These are phyloP conservation scores for Theileria parva DNA, from an alignment of 169 alveolate species.

Conservation along the genomic window DNA sequence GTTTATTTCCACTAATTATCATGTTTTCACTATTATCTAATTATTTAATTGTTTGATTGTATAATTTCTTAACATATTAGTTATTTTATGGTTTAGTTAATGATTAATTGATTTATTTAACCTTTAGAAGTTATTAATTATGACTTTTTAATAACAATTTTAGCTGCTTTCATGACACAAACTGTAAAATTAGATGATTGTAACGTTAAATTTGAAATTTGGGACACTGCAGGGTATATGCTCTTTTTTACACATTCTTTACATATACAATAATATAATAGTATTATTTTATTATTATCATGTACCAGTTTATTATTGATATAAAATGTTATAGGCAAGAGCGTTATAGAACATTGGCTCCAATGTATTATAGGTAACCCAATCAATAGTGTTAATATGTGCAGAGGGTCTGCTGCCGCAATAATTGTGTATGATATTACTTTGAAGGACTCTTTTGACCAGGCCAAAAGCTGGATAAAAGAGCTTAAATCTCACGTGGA, in stretches of 20 bases:
- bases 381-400: not conserved
- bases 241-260: not conserved
- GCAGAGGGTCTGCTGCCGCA: constrained; percentile 90
- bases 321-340: constrained; percentile 70
- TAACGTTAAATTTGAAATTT: constrained; percentile 83
- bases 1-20: constrained; percentile 30
- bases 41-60: not conserved
- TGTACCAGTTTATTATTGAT: too few species aligned
- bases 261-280: too few species aligned
- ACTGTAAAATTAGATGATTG: constrained; percentile 77
- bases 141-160: constrained; percentile 2
- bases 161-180: constrained; percentile 89
- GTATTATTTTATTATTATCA: too few species aligned
- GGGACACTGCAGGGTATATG: constrained; percentile 89
- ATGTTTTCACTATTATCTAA: not conserved
- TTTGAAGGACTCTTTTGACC: constrained; percentile 81
- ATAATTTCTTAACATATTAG: too few species aligned
- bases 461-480: constrained; percentile 87
- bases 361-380: constrained; percentile 82
- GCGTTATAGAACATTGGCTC: constrained; percentile 86
- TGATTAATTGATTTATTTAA: not conserved
- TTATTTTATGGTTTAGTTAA: not conserved
- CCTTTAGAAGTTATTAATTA: too few species aligned
- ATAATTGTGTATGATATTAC: constrained; percentile 89
- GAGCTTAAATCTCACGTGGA: constrained; percentile 84